Evolutionary conservation across 805 yeast genomes (phyloP).

Genomic region (Candida caryicola): DNA sequence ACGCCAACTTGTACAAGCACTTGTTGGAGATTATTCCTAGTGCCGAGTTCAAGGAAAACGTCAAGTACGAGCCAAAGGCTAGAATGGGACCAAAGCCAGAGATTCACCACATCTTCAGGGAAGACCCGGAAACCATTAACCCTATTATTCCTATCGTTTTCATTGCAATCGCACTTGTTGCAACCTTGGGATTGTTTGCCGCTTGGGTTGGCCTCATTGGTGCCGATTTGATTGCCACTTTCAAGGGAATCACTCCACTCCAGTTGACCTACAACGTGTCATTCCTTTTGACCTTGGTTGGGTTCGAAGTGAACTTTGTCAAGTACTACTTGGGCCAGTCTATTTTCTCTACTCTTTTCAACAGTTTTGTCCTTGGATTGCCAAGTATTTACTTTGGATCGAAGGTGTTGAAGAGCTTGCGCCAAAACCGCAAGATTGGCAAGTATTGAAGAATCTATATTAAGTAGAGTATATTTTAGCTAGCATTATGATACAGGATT

Average conservation of each 20-base stretch:
- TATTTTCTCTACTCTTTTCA: conserved; percentile 56
- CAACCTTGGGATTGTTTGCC: conserved; percentile 43
- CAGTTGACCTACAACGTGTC: conserved; percentile 39
- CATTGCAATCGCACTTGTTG: conserved; percentile 39
- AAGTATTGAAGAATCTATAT: conserved; percentile 12
- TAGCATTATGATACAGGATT: not conserved
- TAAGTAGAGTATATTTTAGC: conserved; percentile 4
- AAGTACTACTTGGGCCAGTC: conserved; percentile 58
- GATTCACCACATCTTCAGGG: conserved; percentile 60
- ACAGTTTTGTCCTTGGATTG: conserved; percentile 47
- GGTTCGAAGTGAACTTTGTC: conserved; percentile 52
- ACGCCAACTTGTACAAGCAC: conserved; percentile 20
- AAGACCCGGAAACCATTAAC: conserved; percentile 51
- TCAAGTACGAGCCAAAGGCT: conserved; percentile 22
- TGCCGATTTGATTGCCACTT: conserved; percentile 29
- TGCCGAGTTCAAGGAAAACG: conserved; percentile 21
- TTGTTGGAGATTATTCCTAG: conserved; percentile 33
- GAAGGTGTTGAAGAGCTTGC: conserved; percentile 55
- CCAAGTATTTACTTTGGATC: conserved; percentile 62
- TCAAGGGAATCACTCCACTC: conserved; percentile 32
- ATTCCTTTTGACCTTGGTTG: conserved; percentile 47
- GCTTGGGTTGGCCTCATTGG: conserved; percentile 39
- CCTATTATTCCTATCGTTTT: conserved; percentile 52
- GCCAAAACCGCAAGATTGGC: conserved; percentile 29
- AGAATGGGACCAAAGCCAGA: conserved; percentile 54